phyloP scores from a whole-genome alignment of 495 filamentous ascomycete species.

The Ramalina intermedia region DNA sequence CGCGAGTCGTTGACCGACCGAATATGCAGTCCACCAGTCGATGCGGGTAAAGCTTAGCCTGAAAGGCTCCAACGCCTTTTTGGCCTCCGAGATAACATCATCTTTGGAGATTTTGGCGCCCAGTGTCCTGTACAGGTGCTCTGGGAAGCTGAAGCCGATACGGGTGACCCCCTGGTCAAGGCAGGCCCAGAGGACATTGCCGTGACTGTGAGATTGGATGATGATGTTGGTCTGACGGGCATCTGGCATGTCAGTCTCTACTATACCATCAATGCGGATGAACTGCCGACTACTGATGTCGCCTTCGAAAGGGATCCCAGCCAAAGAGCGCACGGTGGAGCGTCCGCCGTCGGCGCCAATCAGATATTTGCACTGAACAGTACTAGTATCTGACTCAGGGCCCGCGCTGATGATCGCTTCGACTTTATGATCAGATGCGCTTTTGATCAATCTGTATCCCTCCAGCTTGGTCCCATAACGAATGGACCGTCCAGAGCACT shows the following conservation, averaged over 20 bases:
- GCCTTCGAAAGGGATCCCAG: constrained; percentile 31
- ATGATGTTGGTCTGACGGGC: constrained; percentile 26
- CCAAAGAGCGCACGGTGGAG: constrained; percentile 27
- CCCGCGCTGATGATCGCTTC: not conserved
- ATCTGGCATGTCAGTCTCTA: constrained; percentile 37
- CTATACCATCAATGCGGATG: constrained; percentile 34
- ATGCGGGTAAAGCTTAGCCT: constrained; percentile 26
- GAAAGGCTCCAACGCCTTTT: constrained; percentile 33
- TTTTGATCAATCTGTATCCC: not conserved
- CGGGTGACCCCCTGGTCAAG: constrained; percentile 33
- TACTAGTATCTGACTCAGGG: not conserved
- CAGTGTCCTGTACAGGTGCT: constrained; percentile 26
- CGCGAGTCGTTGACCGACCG: constrained; percentile 38
- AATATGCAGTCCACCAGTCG: constrained; percentile 47
- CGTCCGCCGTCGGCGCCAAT: constrained; percentile 34
- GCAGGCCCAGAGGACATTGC: constrained; percentile 35
- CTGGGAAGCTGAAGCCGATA: constrained; percentile 40
- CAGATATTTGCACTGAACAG: constrained; percentile 25
- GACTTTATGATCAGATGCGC: not conserved
- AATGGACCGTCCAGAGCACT: constrained; percentile 9
- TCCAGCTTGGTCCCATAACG: constrained; percentile 1
- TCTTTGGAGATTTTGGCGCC: constrained; percentile 19
- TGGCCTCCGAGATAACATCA: constrained; percentile 24
- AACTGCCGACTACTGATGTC: constrained; percentile 29
- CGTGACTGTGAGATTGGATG: constrained; percentile 36